Conservation (phyloP, 2,329 filamentous ascomycete genomes). For the Westerdykella ornata region DNA sequence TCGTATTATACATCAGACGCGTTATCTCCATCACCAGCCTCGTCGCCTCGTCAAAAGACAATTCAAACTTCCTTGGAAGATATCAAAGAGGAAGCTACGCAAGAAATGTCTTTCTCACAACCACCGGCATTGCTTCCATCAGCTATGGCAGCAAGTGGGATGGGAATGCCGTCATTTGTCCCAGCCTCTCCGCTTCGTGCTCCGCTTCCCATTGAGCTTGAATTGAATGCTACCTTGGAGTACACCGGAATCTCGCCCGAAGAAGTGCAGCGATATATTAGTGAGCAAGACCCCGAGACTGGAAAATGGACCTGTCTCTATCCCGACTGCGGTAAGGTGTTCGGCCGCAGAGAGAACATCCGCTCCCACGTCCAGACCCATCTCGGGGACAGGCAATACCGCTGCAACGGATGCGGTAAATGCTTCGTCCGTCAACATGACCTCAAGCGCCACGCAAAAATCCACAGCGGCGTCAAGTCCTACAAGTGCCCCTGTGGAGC, state of each 20-base stretch:
- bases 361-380: slow-evolving; percentile 98
- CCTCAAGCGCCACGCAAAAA: slow-evolving; percentile 93
- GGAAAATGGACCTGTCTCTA: slow-evolving; percentile 46
- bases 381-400: slow-evolving; percentile 89
- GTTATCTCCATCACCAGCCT: slow-evolving; percentile 40
- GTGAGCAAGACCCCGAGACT: slow-evolving; percentile 39
- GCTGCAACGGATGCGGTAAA: slow-evolving; percentile 87
- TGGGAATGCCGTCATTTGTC: slow-evolving; percentile 19
- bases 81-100: slow-evolving; percentile 26
- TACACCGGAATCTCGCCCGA: slow-evolving; percentile 83
- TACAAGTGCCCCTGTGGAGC: slow-evolving; percentile 93
- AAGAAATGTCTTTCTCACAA: slow-evolving; percentile 30
- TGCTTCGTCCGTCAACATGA: slow-evolving; percentile 97
- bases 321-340: slow-evolving; percentile 75
- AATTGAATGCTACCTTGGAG: slow-evolving; percentile 56
- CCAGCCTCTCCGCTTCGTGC: slow-evolving; percentile 1
- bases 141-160: slow-evolving; percentile 17
- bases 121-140: slow-evolving; percentile 23
- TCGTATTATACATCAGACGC: slow-evolving; percentile 48
- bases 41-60: slow-evolving; percentile 32
- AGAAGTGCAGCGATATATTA: slow-evolving; percentile 53
- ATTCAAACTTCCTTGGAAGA: slow-evolving; percentile 32
- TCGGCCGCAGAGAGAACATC: slow-evolving; percentile 98
- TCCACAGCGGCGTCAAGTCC: slow-evolving; percentile 91
- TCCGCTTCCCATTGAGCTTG: slow-evolving; percentile 36